Evolutionary conservation across 768 basidiomycete species (phyloP), one percentile per base, ranked within the genome.

Genomic region (Russula sp.): DNA sequence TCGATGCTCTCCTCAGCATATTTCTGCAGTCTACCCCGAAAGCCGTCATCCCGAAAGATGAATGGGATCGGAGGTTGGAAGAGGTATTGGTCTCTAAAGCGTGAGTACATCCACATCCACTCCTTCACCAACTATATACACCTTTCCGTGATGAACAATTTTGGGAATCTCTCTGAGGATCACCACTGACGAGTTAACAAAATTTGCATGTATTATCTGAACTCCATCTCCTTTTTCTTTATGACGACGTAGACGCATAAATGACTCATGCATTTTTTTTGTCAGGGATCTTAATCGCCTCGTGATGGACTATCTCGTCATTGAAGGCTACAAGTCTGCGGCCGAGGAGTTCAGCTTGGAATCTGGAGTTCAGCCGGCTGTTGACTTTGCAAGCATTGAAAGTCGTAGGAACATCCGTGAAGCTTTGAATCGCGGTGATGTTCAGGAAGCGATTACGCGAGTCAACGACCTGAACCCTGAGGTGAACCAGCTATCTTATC

Each of bases 161-260:
- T 88, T 98, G 95, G 96, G 96, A 99, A 98, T 98, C 96, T 98
- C 96, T 94, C 96, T 88, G 94, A 92, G 76, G 66, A 72, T 75
- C 73, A 52, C 53, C 71, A 68, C 79, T 86, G 89, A 88, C 80
- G 87, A 89, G 81, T 64, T 69, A 70, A 72, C 77, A 83, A 81
- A 81, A 74, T 79, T 78, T 87, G 86, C 86, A 91, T 91, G 85
- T 87, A 89, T 89, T 90, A 90, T 88, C 93, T 92, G 90, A 92
- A 69, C 48, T 51, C 8, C 48, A 67, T 42, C 16, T 62, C 53
- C 26, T 63, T 72, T 51, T 51, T 53, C 14, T 66, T 51, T 50
- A 56, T 55, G 73, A 61, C 71, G 67, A 69, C 24, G 65, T 74
- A 53, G 62, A 61, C 63, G 60, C 44, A 65, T 67, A 72, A 64